Evolutionary conservation across 1,139 yeast species (phyloP).

Genomic region (Blastobotrys capitulatus): DNA sequence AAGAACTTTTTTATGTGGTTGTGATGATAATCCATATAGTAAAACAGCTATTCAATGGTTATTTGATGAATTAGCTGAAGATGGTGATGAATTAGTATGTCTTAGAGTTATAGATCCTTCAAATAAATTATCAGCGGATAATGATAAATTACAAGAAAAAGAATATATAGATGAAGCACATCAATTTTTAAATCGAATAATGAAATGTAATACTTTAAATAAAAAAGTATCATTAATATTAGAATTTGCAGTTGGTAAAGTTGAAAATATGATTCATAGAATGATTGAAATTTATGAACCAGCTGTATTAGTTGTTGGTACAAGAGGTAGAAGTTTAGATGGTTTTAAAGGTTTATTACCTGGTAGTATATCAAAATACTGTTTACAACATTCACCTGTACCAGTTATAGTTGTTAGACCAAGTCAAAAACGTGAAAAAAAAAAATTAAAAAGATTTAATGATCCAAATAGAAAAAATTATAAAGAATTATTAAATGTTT

Average conservation of each 20-base stretch:
- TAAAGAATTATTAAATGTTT: conserved; percentile 16
- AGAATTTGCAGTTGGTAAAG: conserved; percentile 60
- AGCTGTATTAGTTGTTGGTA: conserved; percentile 61
- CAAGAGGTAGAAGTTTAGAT: conserved; percentile 40
- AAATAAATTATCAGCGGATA: conserved; percentile 20
- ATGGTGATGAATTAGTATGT: conserved; percentile 61
- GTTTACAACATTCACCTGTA: conserved; percentile 59
- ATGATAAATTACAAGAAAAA: conserved; percentile 29
- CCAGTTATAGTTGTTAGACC: conserved; percentile 69
- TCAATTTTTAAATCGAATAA: conserved; percentile 39
- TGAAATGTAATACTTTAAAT: conserved; percentile 30
- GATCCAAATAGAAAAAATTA: conserved; percentile 27
- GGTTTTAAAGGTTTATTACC: conserved; percentile 45
- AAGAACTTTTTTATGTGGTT: conserved; percentile 59
- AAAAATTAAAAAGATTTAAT: conserved; percentile 31
- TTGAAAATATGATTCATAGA: conserved; percentile 47
- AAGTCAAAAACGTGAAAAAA: conserved; percentile 37
- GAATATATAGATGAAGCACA: conserved; percentile 38
- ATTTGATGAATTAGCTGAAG: conserved; percentile 54
- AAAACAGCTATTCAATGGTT: conserved; percentile 61
- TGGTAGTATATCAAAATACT: conserved; percentile 49
- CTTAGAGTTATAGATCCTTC: conserved; percentile 50
- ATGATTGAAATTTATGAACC: conserved; percentile 60
- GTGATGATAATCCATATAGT: conserved; percentile 52
- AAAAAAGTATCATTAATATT: conserved; percentile 43